Conservation (phyloP, 2,329 filamentous ascomycete genomes). For the Cadophora malorum region DNA sequence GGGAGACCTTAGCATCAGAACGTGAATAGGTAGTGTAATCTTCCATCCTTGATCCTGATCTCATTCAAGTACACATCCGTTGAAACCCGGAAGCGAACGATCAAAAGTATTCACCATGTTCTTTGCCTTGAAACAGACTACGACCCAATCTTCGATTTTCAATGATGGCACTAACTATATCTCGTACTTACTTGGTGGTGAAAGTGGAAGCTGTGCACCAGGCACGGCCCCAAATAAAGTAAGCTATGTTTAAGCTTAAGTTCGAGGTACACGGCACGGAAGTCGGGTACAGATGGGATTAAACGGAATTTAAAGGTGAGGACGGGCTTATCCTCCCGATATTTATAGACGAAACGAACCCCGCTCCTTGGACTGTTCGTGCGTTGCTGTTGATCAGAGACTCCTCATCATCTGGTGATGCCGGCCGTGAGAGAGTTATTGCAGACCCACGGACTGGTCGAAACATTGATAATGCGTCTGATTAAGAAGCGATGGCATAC, state of each 20-base stretch:
- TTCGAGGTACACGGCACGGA: not conserved
- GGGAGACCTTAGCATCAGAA: too few species aligned
- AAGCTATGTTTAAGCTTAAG: not conserved
- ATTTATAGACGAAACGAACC: not conserved
- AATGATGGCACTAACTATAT: too few species aligned
- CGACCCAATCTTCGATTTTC: not conserved
- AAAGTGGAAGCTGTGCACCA: too few species aligned
- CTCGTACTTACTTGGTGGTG: too few species aligned
- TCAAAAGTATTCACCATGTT: too few species aligned
- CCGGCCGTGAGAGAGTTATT: not conserved
- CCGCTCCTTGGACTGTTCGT: not conserved
- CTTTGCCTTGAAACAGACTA: not conserved
- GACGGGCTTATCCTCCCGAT: too few species aligned
- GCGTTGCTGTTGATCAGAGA: not conserved
- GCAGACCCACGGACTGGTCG: not conserved
- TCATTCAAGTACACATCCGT: not conserved
- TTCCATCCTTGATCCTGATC: not conserved
- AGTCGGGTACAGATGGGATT: not conserved
- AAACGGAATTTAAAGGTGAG: too few species aligned
- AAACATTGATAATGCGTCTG: not conserved
- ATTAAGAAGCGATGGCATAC: not conserved
- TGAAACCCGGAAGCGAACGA: not conserved
- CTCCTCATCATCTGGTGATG: not conserved
- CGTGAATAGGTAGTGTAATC: too few species aligned
- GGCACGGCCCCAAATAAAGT: too few species aligned